Conservation (phyloP, 2,329 filamentous ascomycete species). For the Aspergillus sp. region DNA sequence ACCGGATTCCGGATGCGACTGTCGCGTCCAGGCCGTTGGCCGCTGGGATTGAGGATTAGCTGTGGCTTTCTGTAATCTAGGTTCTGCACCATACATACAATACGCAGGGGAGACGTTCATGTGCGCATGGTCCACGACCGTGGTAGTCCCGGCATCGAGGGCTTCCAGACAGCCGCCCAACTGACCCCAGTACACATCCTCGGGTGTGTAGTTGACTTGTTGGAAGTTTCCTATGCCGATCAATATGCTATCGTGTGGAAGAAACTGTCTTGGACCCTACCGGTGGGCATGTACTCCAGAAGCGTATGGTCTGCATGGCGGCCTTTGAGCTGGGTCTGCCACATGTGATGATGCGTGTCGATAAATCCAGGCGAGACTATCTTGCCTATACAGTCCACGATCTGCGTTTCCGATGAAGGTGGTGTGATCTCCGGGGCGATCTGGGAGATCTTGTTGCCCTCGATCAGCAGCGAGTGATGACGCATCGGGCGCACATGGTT, state of each 20-base stretch:
- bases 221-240: slow-evolving; percentile 16
- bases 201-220: slow-evolving; percentile 28
- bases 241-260: background rate
- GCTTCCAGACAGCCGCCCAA: slow-evolving; percentile 21
- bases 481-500: slow-evolving; percentile 15
- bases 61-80: background rate
- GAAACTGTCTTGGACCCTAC: slow-evolving; percentile 1
- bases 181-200: slow-evolving; percentile 50
- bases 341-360: slow-evolving; percentile 44
- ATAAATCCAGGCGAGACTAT: slow-evolving; percentile 35
- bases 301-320: slow-evolving; percentile 40
- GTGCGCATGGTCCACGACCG: slow-evolving; percentile 34
- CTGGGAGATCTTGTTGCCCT: slow-evolving; percentile 18
- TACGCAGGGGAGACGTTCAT: slow-evolving; percentile 26
- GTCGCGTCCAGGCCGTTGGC: slow-evolving; percentile 24
- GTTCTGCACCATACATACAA: slow-evolving; percentile 9
- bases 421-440: slow-evolving; percentile 16
- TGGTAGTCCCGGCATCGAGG: slow-evolving; percentile 25
- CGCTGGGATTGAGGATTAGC: slow-evolving; percentile 7
- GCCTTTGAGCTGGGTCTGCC: slow-evolving; percentile 45
- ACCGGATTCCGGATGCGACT: slow-evolving; percentile 27
- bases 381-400: slow-evolving; percentile 42
- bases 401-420: slow-evolving; percentile 10
- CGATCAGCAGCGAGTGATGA: slow-evolving; percentile 17
- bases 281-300: slow-evolving; percentile 37